Base-by-base conservation (phyloP, 176 grass and related monocot species). In the Oryza longistaminata region DNA sequence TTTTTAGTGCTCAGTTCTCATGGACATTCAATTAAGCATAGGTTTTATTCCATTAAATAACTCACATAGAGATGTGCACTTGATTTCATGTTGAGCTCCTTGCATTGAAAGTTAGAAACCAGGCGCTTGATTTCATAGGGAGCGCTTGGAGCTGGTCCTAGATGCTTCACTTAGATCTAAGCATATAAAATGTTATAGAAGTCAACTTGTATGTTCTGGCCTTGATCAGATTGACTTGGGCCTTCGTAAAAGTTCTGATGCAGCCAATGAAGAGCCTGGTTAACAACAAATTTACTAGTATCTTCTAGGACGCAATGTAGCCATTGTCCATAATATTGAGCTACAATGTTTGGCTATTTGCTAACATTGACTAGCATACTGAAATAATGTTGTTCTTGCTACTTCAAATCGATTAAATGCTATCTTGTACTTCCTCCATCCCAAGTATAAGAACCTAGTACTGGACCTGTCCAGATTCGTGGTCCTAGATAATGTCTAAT, bases 161-260 rank as follows among this genome's bases (percentile, higher is more conserved):
- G 71, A 60, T 81, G 46, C 43, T 37, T 73, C 52, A 42, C 33
- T 89, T 75, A 29, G 65, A 85, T 89, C 66, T 60, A 81, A 42
- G 31, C 0, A 64, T 27, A 66, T 74, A 34, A 76, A 66, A 19
- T 76, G 19, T 71, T 89, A 27, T 68, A 75, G 14, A 81, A 70
- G 42, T 81, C 71, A 83, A 78, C 12, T 14, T 35, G 33, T 78
- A 69, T 74, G 11, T 60, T 21, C 6, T 64, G 43, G 66, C 4
- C 44, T 50, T 73, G 21, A 73, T 31, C 73, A 77, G 21, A 61
- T 81, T 70, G 52, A 35, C 3, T 52, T 46, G 31, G 62, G 44
- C 34, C 15, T 22, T 46, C 58, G 71, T 70, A 3, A 5, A 11
- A 64, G 35, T n/a, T 33, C 65, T 86, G 24, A 77, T 66, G 42